Percentiles rank a stretch among this genome's conserved stretches.
Conservation (phyloP, 139 green algal species). For the Micractinium sp. region DNA sequence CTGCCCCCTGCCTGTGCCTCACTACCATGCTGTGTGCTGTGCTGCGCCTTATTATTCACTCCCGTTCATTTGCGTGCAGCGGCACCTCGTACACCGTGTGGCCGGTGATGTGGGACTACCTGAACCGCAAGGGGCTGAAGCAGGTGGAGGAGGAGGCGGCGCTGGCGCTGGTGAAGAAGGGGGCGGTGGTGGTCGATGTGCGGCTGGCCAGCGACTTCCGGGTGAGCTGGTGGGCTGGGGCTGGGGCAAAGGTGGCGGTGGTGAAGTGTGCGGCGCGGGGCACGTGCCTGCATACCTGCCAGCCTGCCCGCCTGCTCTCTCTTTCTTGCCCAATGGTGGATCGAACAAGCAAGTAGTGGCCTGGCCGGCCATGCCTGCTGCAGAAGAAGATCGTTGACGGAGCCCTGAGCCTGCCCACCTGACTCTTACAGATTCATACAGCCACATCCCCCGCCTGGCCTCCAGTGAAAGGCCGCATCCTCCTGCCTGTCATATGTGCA, state of each 20-base stretch:
- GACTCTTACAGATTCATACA: too few species aligned
- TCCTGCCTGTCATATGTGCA: not conserved
- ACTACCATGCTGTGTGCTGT: not conserved
- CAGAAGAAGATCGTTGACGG: not conserved
- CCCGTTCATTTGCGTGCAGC: conserved; percentile 3
- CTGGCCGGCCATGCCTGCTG: not conserved
- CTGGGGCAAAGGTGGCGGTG: too few species aligned
- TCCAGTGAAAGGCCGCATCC: not conserved
- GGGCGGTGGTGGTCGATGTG: conserved; percentile 68
- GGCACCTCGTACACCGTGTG: conserved; percentile 58
- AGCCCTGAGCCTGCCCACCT: too few species aligned
- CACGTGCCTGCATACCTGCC: too few species aligned
- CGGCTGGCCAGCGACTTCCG: conserved; percentile 47
- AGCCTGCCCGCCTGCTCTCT: too few species aligned
- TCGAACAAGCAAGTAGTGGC: too few species aligned
- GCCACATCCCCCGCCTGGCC: not conserved
- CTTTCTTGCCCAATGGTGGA: too few species aligned
- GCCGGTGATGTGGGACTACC: conserved; percentile 45
- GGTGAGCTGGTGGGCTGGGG: not conserved
- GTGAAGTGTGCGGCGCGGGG: too few species aligned
- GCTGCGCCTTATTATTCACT: not conserved
- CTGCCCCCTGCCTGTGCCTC: too few species aligned
- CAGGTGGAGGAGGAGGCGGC: conserved; percentile 40
- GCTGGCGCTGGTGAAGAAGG: conserved; percentile 52
- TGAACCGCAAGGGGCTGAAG: conserved; percentile 39